Conservation (phyloP, 2,329 filamentous ascomycete genomes). For the Fusarium solani-melongenae region DNA sequence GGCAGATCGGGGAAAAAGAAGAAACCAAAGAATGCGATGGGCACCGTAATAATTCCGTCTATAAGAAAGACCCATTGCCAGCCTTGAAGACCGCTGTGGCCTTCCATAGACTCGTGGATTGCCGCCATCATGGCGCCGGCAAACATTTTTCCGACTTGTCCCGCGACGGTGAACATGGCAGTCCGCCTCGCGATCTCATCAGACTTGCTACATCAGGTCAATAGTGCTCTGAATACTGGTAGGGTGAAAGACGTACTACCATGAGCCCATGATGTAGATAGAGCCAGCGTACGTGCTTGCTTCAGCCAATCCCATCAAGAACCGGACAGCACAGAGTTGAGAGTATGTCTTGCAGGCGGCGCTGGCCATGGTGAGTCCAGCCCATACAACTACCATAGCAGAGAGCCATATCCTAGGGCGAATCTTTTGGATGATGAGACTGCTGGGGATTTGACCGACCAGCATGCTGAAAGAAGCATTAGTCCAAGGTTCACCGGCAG, state of each 20-base stretch:
- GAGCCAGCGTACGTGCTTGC: slow-evolving; percentile 45
- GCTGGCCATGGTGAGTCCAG: slow-evolving; percentile 59
- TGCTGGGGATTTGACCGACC: slow-evolving; percentile 67
- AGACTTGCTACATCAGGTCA: slow-evolving; percentile 45
- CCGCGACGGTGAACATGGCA: slow-evolving; percentile 68
- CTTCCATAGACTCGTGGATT: slow-evolving; percentile 47
- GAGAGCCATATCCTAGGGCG: slow-evolving; percentile 70
- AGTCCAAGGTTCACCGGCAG: background rate
- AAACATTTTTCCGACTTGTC: slow-evolving; percentile 68
- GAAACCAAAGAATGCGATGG: slow-evolving; percentile 34
- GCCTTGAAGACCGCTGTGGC: slow-evolving; percentile 51
- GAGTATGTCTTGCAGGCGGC: slow-evolving; percentile 46
- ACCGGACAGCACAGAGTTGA: slow-evolving; percentile 43
- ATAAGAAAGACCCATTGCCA: slow-evolving; percentile 60
- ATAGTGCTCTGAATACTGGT: accelerated
- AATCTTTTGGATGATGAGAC: slow-evolving; percentile 69
- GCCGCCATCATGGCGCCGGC: slow-evolving; percentile 67
- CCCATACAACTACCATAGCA: slow-evolving; percentile 69
- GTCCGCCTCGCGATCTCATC: slow-evolving; percentile 68
- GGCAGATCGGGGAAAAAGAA: slow-evolving; percentile 44
- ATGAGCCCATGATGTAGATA: slow-evolving; percentile 55
- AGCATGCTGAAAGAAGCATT: slow-evolving; percentile 41
- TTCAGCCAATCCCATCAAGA: slow-evolving; percentile 42
- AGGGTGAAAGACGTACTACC: slow-evolving; percentile 54
- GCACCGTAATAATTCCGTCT: slow-evolving; percentile 33